phyloP scores from a whole-genome alignment of 805 yeast species.

The Cyberlindnera euphorbiiphila region DNA sequence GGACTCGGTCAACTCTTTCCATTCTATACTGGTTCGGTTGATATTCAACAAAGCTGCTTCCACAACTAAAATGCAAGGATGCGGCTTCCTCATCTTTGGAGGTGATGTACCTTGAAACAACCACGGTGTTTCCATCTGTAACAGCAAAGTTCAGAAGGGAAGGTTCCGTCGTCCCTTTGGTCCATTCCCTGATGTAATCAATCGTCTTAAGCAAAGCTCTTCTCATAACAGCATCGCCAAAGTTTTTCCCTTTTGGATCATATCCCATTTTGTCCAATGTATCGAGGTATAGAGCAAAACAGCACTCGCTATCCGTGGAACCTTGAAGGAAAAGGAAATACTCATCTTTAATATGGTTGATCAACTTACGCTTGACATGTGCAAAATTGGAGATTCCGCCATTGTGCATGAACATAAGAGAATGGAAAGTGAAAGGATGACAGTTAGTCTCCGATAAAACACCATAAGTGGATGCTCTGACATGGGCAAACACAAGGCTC shows the following conservation, averaged over 20 bases:
- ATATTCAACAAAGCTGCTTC: constrained; percentile 84
- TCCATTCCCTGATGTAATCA: constrained; percentile 75
- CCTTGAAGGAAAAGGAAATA: constrained; percentile 84
- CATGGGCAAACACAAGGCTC: constrained; percentile 86
- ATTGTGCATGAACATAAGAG: constrained; percentile 94
- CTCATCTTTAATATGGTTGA: constrained; percentile 72
- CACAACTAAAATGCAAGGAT: constrained; percentile 89
- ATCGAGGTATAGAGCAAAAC: constrained; percentile 84
- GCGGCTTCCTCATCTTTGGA: constrained; percentile 95
- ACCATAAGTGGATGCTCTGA: constrained; percentile 94
- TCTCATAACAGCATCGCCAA: constrained; percentile 56
- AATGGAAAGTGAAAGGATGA: constrained; percentile 89
- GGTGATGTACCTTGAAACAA: constrained; percentile 83
- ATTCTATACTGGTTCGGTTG: constrained; percentile 89
- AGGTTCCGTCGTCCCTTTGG: constrained; percentile 69
- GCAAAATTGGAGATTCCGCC: constrained; percentile 80
- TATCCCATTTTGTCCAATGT: constrained; percentile 70
- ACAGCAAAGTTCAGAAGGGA: constrained; percentile 90
- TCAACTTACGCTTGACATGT: constrained; percentile 66
- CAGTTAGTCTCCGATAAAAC: constrained; percentile 93
- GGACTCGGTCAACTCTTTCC: constrained; percentile 91
- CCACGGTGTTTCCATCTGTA: constrained; percentile 85
- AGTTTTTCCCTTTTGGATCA: constrained; percentile 53
- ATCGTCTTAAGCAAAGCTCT: constrained; percentile 72
- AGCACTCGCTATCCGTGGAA: constrained; percentile 93